Conservation (phyloP, 164 flowering plant species). For the Nelumbo lutea region DNA sequence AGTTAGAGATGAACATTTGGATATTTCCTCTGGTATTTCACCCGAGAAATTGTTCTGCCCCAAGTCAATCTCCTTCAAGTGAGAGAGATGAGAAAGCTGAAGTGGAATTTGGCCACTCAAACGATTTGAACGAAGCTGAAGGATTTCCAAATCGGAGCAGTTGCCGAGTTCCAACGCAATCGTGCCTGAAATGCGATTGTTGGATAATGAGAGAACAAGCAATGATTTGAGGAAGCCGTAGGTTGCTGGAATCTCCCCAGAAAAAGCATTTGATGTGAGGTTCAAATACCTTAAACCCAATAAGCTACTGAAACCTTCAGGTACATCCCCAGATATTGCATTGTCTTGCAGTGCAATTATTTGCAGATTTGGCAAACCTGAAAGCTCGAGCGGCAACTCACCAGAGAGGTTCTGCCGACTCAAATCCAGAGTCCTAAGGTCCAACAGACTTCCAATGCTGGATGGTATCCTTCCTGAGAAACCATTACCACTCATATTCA, state of each 20-base stretch:
- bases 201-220: constrained; percentile 45
- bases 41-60: constrained; percentile 33
- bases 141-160: constrained; percentile 42
- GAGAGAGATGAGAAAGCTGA: constrained; percentile 21
- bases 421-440: constrained; percentile 19
- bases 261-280: too few relatives aligned
- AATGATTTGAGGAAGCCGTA: constrained; percentile 48
- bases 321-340: constrained; percentile 45
- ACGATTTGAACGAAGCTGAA: too few relatives aligned
- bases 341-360: constrained; percentile 53
- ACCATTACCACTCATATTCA: constrained; percentile 56
- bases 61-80: constrained; percentile 37
- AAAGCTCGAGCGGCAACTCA: constrained; percentile 7
- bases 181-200: constrained; percentile 33
- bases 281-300: too few relatives aligned
- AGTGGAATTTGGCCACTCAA: constrained; percentile 22
- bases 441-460: constrained; percentile 51
- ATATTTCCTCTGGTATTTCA: too few relatives aligned
- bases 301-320: constrained; percentile 19
- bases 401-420: constrained; percentile 35
- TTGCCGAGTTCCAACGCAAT: constrained; percentile 58
- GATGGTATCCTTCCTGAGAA: constrained; percentile 14
- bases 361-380: constrained; percentile 9
- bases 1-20: too few relatives aligned
- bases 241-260: constrained; percentile 34